Evolutionary conservation across 139 green algal species (phyloP).

Genomic region (Astrephomene gubernaculifera): DNA sequence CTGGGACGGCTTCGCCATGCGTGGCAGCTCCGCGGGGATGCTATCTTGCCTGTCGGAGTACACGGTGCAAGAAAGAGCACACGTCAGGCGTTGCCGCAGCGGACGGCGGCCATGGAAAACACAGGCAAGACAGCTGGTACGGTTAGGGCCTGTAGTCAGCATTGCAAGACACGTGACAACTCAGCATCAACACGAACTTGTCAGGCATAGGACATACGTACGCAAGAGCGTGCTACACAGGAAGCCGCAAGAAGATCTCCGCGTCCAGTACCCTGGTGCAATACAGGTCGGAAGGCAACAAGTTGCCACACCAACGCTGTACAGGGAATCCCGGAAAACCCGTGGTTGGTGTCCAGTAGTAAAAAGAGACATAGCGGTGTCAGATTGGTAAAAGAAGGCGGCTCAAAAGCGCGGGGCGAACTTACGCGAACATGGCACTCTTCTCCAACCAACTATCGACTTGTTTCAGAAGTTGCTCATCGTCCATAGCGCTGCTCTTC

Average conservation of each 20-base stretch:
- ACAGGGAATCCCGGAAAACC: conserved; percentile 21
- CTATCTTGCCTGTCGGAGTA: not conserved
- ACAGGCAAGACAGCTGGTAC: no score
- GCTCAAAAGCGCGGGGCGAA: not conserved
- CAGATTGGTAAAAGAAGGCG: conserved; percentile 9
- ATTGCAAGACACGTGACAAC: no score
- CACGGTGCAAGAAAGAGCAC: not conserved
- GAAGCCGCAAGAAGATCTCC: conserved; percentile 9
- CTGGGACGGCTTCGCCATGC: not conserved
- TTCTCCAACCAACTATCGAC: not conserved
- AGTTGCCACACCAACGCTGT: conserved; percentile 12
- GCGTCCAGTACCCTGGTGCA: conserved; percentile 25
- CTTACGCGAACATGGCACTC: not conserved
- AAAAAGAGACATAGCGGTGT: not conserved
- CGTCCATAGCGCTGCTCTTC: not conserved
- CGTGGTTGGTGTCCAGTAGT: not conserved
- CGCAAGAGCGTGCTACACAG: not conserved
- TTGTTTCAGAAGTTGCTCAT: not conserved
- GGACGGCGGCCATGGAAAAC: no score
- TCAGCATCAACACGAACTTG: not conserved
- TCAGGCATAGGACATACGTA: not conserved
- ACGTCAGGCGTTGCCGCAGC: not conserved
- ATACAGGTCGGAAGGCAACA: conserved; percentile 11
- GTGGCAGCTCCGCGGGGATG: not conserved
- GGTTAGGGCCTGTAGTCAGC: no score